A percentile compares a stretch with the other conserved stretches of the same genome.
These are phyloP conservation scores for Verticillium tricorpus DNA, from an alignment of 2,329 filamentous ascomycete species.

Conservation along the genomic window DNA sequence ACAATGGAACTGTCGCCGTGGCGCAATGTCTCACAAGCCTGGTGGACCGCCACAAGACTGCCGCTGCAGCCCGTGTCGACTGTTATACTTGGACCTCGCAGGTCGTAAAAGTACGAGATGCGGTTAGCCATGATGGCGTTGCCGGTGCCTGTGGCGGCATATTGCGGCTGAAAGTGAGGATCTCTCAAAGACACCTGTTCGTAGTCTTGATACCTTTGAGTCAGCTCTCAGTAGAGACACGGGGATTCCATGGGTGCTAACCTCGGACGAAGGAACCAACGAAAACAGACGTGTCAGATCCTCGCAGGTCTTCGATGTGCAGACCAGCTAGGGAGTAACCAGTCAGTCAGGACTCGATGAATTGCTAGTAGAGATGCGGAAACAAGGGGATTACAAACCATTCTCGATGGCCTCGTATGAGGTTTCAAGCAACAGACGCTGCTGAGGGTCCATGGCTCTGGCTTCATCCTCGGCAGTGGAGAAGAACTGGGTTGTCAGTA, in stretches of 20 bases:
- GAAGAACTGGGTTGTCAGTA: slow-evolving; percentile 37
- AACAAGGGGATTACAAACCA: slow-evolving; percentile 24
- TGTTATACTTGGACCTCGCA: slow-evolving; percentile 51
- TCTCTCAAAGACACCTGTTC: slow-evolving; percentile 46
- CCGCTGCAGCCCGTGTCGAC: slow-evolving; percentile 57
- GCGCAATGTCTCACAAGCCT: slow-evolving; percentile 45
- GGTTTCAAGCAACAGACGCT: slow-evolving; percentile 45
- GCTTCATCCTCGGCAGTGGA: slow-evolving; percentile 44
- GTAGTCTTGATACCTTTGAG: slow-evolving; percentile 32
- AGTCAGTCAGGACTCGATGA: not conserved
- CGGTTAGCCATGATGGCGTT: slow-evolving; percentile 51
- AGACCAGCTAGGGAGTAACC: slow-evolving; percentile 32
- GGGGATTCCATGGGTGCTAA: slow-evolving; percentile 12
- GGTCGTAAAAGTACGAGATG: slow-evolving; percentile 50
- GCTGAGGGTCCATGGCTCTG: slow-evolving; percentile 48
- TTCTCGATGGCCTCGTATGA: slow-evolving; percentile 48
- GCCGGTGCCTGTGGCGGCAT: slow-evolving; percentile 49
- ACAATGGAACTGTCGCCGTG: slow-evolving; percentile 38
- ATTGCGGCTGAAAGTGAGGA: slow-evolving; percentile 42
- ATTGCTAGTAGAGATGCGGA: not conserved
- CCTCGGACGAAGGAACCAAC: slow-evolving; percentile 48
- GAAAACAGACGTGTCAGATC: slow-evolving; percentile 41
- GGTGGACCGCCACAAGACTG: slow-evolving; percentile 48
- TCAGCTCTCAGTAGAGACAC: not conserved
- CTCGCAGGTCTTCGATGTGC: slow-evolving; percentile 35